Percentiles rank a stretch among this genome's conserved stretches.
phyloP scores from a whole-genome alignment of 2,329 filamentous ascomycete species.

The Metarhizium album region DNA sequence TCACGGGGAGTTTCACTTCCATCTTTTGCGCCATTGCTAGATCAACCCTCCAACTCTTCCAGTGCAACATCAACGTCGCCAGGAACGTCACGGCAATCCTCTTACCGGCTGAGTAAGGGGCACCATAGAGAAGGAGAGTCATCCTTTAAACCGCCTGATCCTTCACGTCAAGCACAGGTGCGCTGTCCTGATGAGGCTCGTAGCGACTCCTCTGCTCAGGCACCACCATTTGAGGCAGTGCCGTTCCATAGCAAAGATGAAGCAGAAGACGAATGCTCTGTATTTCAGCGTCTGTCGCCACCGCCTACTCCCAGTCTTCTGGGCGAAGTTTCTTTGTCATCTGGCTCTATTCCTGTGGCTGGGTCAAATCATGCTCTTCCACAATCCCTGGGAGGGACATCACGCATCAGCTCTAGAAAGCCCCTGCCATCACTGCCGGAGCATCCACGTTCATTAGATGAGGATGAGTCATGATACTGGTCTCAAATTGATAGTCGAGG shows the following conservation, averaged over 20 bases:
- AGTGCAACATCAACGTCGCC: constrained; percentile 14
- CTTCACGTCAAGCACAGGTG: background rate
- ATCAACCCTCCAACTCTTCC: constrained; percentile 14
- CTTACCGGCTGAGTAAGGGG: background rate
- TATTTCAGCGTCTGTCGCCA: constrained; percentile 17
- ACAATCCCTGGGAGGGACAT: background rate
- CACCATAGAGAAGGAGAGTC: background rate
- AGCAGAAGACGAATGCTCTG: constrained; percentile 7
- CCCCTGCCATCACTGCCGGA: constrained; percentile 25
- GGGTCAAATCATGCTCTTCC: constrained; percentile 1
- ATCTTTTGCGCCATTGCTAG: constrained; percentile 19
- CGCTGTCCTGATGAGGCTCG: background rate
- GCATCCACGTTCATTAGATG: constrained; percentile 8
- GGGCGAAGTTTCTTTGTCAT: constrained; percentile 8
- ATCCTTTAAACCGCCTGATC: background rate
- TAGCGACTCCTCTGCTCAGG: background rate
- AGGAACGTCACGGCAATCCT: constrained; percentile 7
- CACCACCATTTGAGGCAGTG: background rate
- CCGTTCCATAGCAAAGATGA: constrained; percentile 6
- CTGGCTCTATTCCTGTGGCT: constrained; percentile 1
- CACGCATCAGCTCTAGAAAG: constrained; percentile 23
- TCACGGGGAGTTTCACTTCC: constrained; percentile 38
- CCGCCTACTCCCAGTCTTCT: constrained; percentile 14
- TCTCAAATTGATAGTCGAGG: background rate
- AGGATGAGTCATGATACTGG: constrained; percentile 10